Base-by-base conservation (phyloP, 2,329 filamentous ascomycete species). In the Botrytis paeoniae region DNA sequence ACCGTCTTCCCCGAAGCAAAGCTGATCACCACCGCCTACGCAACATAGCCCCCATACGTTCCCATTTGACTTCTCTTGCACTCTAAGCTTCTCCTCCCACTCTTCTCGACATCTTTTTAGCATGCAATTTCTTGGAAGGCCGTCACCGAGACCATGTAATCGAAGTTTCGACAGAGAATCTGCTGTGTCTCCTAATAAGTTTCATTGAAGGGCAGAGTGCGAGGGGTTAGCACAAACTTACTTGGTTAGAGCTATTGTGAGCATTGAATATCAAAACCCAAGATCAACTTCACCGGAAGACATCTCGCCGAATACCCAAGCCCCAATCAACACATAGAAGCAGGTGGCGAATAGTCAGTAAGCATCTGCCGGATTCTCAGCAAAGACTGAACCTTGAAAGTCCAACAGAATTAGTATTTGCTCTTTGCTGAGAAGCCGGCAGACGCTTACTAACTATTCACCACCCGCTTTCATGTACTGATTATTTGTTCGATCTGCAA, bases 41-140 rank as follows among this genome's bases (percentile, higher is more conserved):
- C n/a, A 16, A 29, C 5, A 54, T 54, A 3, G 10, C 1, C 1
- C 6, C 81, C 54, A 81, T 82, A 51, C 79, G 80, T 63, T 89
- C 86, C 74, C 90, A 79, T 97, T 93, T 63, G 92, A 91, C 82
- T 92, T 91, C 2, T 88, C 87, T 35, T 94, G 93, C 63, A 98
- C 85, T 81, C 93, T 94, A 96, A 77, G 96, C 96, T 79, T 94
- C 86, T 99, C 98, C 94, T 83, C 98, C 32, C 32, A 35, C 32
- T 35, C 32, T 35, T 35, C 32, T 35, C 32, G 32, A 35, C 32
- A 2, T 35, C 32, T 35, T 35, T 35, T 4, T 2, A 35, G 32
- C 32, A 35, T 4, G 32, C 32, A 4, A 2, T 35, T 35, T 35
- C 32, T 35, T 35, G 2, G 32, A 35, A 35, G 32, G 32, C 32